phyloP scores from a whole-genome alignment of 352 stramenopile species.

The Peronospora farinosa region DNA sequence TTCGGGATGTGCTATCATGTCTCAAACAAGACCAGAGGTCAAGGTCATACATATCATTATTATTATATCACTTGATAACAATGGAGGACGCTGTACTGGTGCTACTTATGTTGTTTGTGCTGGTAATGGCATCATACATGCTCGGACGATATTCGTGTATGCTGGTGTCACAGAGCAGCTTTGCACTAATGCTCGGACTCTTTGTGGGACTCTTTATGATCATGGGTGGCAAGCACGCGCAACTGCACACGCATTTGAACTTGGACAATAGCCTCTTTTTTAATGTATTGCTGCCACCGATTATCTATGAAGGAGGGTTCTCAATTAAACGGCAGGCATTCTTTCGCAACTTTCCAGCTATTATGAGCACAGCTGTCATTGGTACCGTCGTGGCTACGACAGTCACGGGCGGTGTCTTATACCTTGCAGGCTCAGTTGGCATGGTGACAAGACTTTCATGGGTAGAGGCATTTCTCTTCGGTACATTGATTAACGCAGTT shows the following conservation, averaged over 20 bases:
- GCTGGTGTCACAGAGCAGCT: constrained; percentile 81
- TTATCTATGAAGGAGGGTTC: constrained; percentile 85
- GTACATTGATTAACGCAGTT: constrained; percentile 88
- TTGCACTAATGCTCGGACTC: constrained; percentile 77
- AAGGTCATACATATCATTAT: no score
- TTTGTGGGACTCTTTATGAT: constrained; percentile 66
- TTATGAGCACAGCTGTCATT: constrained; percentile 78
- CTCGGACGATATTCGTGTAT: constrained; percentile 80
- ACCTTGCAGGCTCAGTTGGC: constrained; percentile 48
- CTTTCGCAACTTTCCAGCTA: constrained; percentile 82
- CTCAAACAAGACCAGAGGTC: neutral
- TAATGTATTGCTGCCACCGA: constrained; percentile 76
- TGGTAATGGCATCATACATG: constrained; percentile 86
- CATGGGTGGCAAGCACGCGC: constrained; percentile 51
- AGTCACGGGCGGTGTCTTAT: constrained; percentile 69
- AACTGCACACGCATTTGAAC: constrained; percentile 73
- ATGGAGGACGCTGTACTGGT: constrained; percentile 84
- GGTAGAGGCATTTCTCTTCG: constrained; percentile 89
- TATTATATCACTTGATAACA: neutral
- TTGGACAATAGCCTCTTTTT: constrained; percentile 87
- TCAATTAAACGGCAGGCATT: constrained; percentile 81
- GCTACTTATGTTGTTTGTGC: constrained; percentile 80
- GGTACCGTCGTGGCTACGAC: constrained; percentile 74
- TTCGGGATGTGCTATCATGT: constrained; percentile 1
- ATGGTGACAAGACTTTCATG: constrained; percentile 77